Percentiles rank a stretch among this genome's conserved stretches.
Conservation (phyloP, 1,284 basidiomycete genomes). For the Porodaedalea pini region DNA sequence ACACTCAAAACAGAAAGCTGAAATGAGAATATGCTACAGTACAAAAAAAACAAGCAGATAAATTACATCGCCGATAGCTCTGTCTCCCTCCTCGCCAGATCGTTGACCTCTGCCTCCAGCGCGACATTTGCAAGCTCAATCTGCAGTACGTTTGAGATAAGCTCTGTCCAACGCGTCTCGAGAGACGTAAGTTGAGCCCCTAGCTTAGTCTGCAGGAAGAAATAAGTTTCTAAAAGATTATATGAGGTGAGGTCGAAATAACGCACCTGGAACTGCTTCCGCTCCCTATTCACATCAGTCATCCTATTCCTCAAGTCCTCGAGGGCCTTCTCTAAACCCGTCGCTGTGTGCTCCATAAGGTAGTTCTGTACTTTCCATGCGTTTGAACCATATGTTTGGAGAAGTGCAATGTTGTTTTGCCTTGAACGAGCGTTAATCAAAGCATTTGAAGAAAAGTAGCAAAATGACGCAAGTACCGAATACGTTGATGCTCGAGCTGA, state of each 20-base stretch:
- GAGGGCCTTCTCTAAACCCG: constrained; percentile 67
- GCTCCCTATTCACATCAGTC: constrained; percentile 79
- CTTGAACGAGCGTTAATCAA: constrained; percentile 36
- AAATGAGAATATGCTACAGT: not conserved
- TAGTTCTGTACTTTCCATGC: constrained; percentile 92
- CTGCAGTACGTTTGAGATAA: constrained; percentile 83
- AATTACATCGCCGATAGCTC: constrained; percentile 22
- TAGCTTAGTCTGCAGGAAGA: constrained; percentile 52
- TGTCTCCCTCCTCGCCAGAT: constrained; percentile 28
- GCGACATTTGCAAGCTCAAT: constrained; percentile 91
- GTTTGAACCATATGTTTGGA: constrained; percentile 87
- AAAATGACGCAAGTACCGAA: constrained; percentile 54
- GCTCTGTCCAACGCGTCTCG: constrained; percentile 85
- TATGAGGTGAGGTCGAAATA: not conserved
- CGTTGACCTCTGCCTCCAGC: constrained; percentile 65
- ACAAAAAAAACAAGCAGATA: not conserved
- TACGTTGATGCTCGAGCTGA: constrained; percentile 86
- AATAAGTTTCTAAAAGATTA: not conserved
- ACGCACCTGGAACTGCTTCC: constrained; percentile 79
- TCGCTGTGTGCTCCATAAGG: constrained; percentile 74
- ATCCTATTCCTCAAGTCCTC: constrained; percentile 73
- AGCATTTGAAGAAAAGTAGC: constrained; percentile 4
- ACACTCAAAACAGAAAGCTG: not conserved
- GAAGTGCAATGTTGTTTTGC: constrained; percentile 79
- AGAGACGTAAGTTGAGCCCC: constrained; percentile 76